Conservation (phyloP, 2,329 filamentous ascomycete genomes). For the Penicillium sp. region DNA sequence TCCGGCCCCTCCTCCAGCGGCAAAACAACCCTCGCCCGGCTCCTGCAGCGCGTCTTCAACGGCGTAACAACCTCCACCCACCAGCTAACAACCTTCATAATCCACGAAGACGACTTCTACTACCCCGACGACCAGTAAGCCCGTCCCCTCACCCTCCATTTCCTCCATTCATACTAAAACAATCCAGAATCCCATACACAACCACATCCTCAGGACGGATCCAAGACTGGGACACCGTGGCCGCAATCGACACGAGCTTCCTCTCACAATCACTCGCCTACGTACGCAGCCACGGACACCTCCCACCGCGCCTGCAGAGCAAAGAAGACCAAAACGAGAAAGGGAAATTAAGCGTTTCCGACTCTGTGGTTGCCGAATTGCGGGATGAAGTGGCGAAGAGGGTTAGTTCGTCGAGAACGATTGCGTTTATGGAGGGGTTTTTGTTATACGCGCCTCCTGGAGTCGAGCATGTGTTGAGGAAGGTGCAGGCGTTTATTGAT, state of each 20-base stretch:
- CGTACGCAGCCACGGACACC: conserved; percentile 60
- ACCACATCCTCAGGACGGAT: conserved; percentile 54
- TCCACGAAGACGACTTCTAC: conserved; percentile 98
- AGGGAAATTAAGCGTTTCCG: conserved; percentile 39
- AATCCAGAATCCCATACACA: conserved; percentile 41
- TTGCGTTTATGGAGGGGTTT: conserved; percentile 84
- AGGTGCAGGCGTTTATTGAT: conserved; percentile 51
- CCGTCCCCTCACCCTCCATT: background rate
- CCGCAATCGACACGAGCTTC: conserved; percentile 65
- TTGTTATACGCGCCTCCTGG: conserved; percentile 62
- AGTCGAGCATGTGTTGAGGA: conserved; percentile 23
- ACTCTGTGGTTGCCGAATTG: conserved; percentile 24
- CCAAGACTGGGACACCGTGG: conserved; percentile 87
- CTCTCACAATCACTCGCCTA: conserved; percentile 64
- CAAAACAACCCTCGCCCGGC: conserved; percentile 85
- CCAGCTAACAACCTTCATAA: conserved; percentile 55
- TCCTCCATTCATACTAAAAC: background rate
- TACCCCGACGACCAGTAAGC: conserved; percentile 66
- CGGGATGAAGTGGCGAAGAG: conserved; percentile 22
- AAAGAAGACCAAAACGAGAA: conserved; percentile 57
- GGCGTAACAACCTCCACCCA: conserved; percentile 7
- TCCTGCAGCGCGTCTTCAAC: conserved; percentile 77
- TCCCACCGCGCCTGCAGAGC: conserved; percentile 48
- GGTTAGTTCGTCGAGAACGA: conserved; percentile 25
- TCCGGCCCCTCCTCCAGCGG: conserved; percentile 89